Base-by-base conservation (phyloP, 1,284 basidiomycete species). In the Xerocomus minutiporus region DNA sequence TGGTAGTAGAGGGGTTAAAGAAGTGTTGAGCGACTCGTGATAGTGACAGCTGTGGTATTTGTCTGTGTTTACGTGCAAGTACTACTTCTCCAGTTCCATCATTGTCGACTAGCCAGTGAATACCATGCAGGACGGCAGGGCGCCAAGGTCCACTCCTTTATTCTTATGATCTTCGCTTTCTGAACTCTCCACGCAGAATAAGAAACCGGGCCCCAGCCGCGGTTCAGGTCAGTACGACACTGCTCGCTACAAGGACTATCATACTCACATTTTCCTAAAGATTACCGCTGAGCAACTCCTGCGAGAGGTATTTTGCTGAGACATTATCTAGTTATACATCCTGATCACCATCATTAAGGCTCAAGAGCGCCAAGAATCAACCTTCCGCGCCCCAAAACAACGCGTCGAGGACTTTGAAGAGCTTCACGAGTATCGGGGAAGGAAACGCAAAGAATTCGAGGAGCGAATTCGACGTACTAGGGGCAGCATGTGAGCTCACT, bases 251-350 rank as follows among this genome's bases (percentile, higher is more conserved):
- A 3, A 1, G 17, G 15, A 32, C 4, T 23, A 23, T 40, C 51
- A 48, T 54, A 48, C 57, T 57, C 40, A 66, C 48, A 39, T 43
- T 50, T 48, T 61, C 46, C 29, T 52, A 34, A 40, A 94, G 89
- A 96, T 98, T 74, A 97, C 95, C 50, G 93, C 96, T 29, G 96
- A 98, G 74, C 96, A 99, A 75, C 86, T 99, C 41, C 79, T 99
- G 13, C 88, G 97, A 64, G 97, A 99, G 77, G 91, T 88, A 67
- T 50, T 70, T 44, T 20, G 5, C 29, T 40, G 36, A 28, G 41
- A 28, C n/a, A 8, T 23, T 20, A 23, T 20, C 52, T 1, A 23
- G 25, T 13, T 15, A 25, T 44, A 39, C 28, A 49, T 57, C 32
- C 41, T 66, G 20, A 59, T 17, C 3, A 53, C 26, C 8, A 28